A percentile compares a stretch with the other conserved stretches of the same genome.
Conservation (phyloP, 805 yeast species). For the Metschnikowia shivogae region DNA sequence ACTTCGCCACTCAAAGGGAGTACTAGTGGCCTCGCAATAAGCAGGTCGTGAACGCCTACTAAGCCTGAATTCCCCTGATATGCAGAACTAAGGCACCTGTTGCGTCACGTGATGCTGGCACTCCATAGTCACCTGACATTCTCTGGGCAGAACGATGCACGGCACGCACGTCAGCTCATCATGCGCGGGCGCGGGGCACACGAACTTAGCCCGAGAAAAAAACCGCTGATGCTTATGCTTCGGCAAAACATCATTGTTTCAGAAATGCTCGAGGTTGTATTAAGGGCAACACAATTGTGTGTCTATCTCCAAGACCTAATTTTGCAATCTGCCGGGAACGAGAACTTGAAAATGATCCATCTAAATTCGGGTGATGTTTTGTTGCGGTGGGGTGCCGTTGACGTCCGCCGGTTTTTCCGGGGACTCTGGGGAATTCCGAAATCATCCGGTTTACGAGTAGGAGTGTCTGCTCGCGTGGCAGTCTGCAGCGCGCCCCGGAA, state of each 20-base stretch:
- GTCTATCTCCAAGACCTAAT: no score
- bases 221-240: background rate
- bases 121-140: background rate
- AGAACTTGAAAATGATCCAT: no score
- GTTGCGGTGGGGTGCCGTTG: background rate
- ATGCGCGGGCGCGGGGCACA: slow-evolving; percentile 3
- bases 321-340: no score
- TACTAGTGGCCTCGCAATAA: no score
- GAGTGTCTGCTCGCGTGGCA: background rate
- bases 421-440: background rate
- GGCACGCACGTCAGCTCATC: background rate
- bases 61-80: no score
- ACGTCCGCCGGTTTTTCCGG: background rate
- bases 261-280: no score
- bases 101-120: background rate
- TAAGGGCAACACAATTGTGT: no score
- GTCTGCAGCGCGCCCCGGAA: slow-evolving; percentile 3
- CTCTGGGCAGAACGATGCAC: background rate
- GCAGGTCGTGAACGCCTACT: no score
- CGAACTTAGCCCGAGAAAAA: background rate
- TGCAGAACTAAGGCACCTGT: no score
- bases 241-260: no score
- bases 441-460: background rate
- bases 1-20: no score
- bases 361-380: no score